Base-by-base conservation (phyloP, 352 stramenopile species). In the Poterioochromonas sp. region DNA sequence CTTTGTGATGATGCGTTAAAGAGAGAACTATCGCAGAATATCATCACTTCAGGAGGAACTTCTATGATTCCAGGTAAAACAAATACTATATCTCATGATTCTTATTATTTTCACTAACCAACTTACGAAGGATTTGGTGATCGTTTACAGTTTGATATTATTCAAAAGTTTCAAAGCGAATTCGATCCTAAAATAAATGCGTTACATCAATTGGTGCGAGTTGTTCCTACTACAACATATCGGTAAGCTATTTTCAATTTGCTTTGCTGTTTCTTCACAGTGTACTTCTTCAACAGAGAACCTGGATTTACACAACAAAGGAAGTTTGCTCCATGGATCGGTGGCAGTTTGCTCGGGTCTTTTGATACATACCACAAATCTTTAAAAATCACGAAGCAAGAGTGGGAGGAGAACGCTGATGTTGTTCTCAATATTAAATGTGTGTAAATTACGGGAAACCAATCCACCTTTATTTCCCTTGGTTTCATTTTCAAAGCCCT, bases 291-390 rank as follows among this genome's bases (percentile, higher is more conserved):
- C 11, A 8, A 35, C 60, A 69, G 89, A 26, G 89, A 94, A 80
- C 86, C 88, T 11, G 89, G 90, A 35, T 94, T 94, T 82, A 94
- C 92, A 53, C 86, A 86, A 26, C 89, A 95, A 63, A 85, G 90
- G 1, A 87, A 87, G 58, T 86, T 93, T 47, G 90, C 90, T 0
- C 86, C 89, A 47, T 95, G 90, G 90, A 87, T 95, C 51, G 90
- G 90, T 32, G 90, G 90, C 26, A 93, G 88, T 40, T 92, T 95
- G 83, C 88, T 95, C 53, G 90, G 87, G 15, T 93, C 88, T 20
- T 81, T 95, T 5, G 77, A 89, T 26, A 94, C 90, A 32, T 95
- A 94, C 78, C 62, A 71, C 32, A 88, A 85, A 3, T 86, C 93
- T 70, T 62, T 82, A 5, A 70, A 74, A 54, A 74, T 74, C 5